These are phyloP conservation scores for Ogataea pini DNA, from an alignment of 805 yeast species.

Conservation along the genomic window DNA sequence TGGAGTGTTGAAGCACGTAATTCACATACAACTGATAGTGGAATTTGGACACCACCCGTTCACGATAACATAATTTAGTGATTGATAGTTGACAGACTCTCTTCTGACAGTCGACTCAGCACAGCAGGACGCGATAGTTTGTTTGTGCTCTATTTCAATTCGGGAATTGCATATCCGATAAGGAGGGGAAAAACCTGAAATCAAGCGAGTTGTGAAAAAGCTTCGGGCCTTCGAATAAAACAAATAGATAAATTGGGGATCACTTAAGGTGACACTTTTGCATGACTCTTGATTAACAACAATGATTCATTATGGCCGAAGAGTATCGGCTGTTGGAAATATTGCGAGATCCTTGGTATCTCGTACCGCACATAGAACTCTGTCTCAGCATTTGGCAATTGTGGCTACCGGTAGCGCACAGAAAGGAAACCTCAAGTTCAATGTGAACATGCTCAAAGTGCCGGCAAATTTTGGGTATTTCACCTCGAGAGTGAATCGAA, in stretches of 20 bases:
- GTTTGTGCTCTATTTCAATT: neutral
- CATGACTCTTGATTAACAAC: neutral
- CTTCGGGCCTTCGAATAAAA: neutral
- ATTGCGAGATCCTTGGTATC: neutral
- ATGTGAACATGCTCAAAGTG: conserved; percentile 59
- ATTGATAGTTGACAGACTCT: neutral
- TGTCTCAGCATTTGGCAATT: conserved; percentile 34
- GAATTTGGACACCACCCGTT: too few relatives aligned
- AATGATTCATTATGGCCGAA: neutral
- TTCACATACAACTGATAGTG: too few relatives aligned
- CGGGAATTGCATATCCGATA: conserved; percentile 1
- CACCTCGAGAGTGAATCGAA: conserved; percentile 72
- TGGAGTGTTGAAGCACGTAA: neutral
- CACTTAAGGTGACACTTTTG: neutral
- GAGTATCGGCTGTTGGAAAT: conserved; percentile 1
- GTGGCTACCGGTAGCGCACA: conserved; percentile 20
- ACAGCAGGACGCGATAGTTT: neutral
- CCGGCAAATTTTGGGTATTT: conserved; percentile 81
- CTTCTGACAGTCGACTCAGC: neutral
- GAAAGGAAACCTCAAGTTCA: conserved; percentile 35
- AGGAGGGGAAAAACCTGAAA: neutral
- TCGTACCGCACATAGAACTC: neutral
- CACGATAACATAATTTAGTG: neutral
- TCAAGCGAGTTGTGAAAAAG: neutral
- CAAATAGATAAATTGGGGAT: neutral